Percentiles rank a stretch among this genome's conserved stretches.
Conservation (phyloP, 208 protist genomes). For the Angomonas ambiguus region DNA sequence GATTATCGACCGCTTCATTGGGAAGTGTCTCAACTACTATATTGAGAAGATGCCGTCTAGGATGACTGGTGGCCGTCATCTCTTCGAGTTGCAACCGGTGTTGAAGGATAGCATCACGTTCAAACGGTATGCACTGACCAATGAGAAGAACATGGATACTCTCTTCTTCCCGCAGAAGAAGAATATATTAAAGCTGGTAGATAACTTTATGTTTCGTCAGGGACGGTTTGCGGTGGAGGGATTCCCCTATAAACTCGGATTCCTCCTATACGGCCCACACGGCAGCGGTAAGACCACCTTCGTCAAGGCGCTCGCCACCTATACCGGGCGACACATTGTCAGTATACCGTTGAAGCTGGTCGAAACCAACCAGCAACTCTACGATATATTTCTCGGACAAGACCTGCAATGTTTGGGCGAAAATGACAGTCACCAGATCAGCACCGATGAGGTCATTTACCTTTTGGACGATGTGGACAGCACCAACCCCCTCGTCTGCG, state of each 20-base stretch:
- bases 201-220: constrained; percentile 66
- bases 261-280: constrained; percentile 97
- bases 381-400: constrained; percentile 81
- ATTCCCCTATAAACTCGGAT: constrained; percentile 93
- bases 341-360: constrained; percentile 64
- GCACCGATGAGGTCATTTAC: constrained; percentile 81
- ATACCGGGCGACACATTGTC: constrained; percentile 94
- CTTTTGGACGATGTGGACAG: constrained; percentile 82
- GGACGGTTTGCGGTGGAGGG: constrained; percentile 80
- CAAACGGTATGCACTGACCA: constrained; percentile 63
- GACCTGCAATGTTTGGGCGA: constrained; percentile 48
- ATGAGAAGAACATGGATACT: constrained; percentile 80
- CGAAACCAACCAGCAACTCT: constrained; percentile 86
- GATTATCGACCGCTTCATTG: constrained; percentile 37
- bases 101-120: constrained; percentile 22
- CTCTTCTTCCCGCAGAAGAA: constrained; percentile 81
- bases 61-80: constrained; percentile 21
- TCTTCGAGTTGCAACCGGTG: constrained; percentile 44
- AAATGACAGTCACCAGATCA: constrained; percentile 16
- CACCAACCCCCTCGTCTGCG: constrained; percentile 58
- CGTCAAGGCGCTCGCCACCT: constrained; percentile 98
- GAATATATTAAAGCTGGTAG: constrained; percentile 62
- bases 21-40: constrained; percentile 31
- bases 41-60: constrained; percentile 34
- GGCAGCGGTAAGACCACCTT: constrained; percentile 97